phyloP scores from a whole-genome alignment of 1,139 yeast genomes.

The Candida sojae region DNA sequence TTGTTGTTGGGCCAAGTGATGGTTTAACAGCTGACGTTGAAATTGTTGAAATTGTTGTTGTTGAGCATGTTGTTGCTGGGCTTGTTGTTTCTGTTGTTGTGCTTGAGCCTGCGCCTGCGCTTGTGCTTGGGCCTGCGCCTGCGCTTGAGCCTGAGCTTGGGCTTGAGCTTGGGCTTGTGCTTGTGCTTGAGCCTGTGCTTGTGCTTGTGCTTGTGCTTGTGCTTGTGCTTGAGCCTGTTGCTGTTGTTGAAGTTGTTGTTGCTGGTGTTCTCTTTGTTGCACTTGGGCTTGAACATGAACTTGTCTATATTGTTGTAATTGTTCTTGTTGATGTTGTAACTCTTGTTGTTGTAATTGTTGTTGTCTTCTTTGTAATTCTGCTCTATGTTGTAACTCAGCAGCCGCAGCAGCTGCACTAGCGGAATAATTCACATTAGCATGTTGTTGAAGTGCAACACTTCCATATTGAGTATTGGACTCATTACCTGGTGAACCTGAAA shows the following conservation, averaged over 20 bases:
- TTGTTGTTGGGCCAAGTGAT: conserved; percentile 8
- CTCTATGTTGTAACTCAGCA: conserved; percentile 24
- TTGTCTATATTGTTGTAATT: conserved; percentile 18
- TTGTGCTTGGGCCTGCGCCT: too few relatives aligned
- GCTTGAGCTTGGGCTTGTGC: too few relatives aligned
- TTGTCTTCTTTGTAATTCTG: conserved; percentile 27
- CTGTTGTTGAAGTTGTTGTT: conserved; percentile 8
- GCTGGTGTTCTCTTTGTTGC: conserved; percentile 16
- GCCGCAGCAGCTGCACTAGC: conserved; percentile 19
- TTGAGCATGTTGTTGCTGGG: too few relatives aligned
- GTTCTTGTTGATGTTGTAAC: conserved; percentile 21
- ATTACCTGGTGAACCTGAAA: background rate
- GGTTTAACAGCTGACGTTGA: too few relatives aligned
- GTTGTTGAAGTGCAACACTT: conserved; percentile 35
- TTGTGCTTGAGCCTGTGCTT: background rate
- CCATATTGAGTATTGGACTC: conserved; percentile 3
- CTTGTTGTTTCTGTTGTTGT: too few relatives aligned
- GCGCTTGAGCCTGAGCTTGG: too few relatives aligned
- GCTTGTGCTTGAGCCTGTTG: background rate
- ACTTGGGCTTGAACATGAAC: conserved; percentile 13
- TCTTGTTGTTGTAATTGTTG: conserved; percentile 31
- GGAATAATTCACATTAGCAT: conserved; percentile 31
- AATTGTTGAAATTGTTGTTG: too few relatives aligned
- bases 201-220: conserved; percentile 5
- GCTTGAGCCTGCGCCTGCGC: too few relatives aligned